These are phyloP conservation scores for Collybiopsis confluens DNA, from an alignment of 768 basidiomycete genomes.

Conservation along the genomic window DNA sequence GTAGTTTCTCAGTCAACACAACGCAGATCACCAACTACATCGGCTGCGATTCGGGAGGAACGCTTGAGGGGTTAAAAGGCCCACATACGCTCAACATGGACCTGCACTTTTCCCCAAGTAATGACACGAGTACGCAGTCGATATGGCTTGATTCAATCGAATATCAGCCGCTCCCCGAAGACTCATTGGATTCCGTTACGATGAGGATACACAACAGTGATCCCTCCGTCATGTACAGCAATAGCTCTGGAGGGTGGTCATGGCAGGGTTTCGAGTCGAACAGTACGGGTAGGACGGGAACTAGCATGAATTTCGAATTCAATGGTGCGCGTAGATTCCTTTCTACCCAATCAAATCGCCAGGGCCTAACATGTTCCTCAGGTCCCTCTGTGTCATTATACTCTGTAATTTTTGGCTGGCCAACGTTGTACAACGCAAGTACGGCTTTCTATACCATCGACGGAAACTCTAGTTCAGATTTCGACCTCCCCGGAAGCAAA, in stretches of 20 bases:
- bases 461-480: background rate
- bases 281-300: background rate
- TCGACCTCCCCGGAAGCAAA: background rate
- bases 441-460: conserved; percentile 6
- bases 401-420: background rate
- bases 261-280: background rate
- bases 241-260: conserved; percentile 2
- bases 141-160: conserved; percentile 3
- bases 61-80: background rate
- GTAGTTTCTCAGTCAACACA: background rate
- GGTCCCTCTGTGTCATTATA: conserved; percentile 3
- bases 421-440: background rate
- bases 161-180: background rate
- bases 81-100: conserved; percentile 1
- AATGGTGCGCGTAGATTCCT: conserved; percentile 1
- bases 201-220: conserved; percentile 5
- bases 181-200: background rate
- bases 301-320: conserved; percentile 4
- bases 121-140: background rate
- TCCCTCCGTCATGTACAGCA: background rate
- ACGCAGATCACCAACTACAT: conserved; percentile 2
- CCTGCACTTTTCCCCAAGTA: background rate
- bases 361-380: background rate
- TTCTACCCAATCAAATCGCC: background rate
- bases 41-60: conserved; percentile 1